These are phyloP conservation scores for Catunica adiposa DNA, from an alignment of 2,329 filamentous ascomycete species.

Conservation along the genomic window DNA sequence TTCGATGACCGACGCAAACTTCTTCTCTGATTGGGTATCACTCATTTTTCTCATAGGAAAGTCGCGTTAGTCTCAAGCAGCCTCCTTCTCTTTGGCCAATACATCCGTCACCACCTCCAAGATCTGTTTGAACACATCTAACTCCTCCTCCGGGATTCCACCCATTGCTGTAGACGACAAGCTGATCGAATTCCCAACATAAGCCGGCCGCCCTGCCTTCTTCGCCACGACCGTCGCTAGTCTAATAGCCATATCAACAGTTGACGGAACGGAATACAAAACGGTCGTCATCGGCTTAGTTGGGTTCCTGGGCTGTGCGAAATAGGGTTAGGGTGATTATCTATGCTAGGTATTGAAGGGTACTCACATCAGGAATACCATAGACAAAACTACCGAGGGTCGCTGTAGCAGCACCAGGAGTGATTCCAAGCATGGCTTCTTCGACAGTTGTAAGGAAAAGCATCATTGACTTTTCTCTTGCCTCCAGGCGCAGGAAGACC, in stretches of 20 bases:
- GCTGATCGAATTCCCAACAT: constrained; percentile 77
- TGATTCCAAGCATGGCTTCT: constrained; percentile 31
- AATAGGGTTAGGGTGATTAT: constrained; percentile 3
- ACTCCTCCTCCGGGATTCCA: constrained; percentile 79
- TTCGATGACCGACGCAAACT: no score
- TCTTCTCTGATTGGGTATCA: not conserved
- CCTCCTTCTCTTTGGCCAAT: not conserved
- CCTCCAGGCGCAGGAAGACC: constrained; percentile 43
- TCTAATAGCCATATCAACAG: constrained; percentile 72
- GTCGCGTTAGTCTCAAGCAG: not conserved
- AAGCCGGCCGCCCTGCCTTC: constrained; percentile 57
- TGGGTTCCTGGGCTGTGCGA: constrained; percentile 32
- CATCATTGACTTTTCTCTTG: constrained; percentile 39
- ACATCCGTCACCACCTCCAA: constrained; percentile 43
- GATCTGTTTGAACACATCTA: constrained; percentile 67
- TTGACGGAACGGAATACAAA: constrained; percentile 58
- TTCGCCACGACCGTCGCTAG: constrained; percentile 71
- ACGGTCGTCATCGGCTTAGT: constrained; percentile 57
- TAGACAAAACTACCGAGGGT: constrained; percentile 84
- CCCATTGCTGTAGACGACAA: constrained; percentile 58
- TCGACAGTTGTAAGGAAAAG: constrained; percentile 44
- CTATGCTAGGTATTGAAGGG: not conserved
- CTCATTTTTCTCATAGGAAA: not conserved
- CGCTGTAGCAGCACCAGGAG: constrained; percentile 16
- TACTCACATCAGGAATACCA: constrained; percentile 68